These are phyloP conservation scores for Cutaneotrichosporon arboriforme DNA, from an alignment of 1,284 basidiomycete genomes.

Conservation along the genomic window DNA sequence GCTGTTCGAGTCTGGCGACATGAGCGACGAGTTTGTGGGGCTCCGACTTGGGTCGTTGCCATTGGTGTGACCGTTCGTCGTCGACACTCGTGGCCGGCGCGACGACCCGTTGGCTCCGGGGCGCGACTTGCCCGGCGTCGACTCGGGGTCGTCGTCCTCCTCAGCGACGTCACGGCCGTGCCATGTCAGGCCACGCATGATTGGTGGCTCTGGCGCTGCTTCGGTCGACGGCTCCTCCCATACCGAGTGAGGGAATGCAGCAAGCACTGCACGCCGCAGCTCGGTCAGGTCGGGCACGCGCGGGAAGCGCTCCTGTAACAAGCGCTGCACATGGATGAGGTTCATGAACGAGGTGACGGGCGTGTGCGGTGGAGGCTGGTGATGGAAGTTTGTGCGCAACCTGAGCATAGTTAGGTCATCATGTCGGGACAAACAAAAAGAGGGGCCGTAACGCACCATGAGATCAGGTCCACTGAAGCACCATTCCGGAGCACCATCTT, in stretches of 20 bases:
- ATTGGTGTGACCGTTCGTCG: slow-evolving; percentile 3
- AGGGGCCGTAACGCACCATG: slow-evolving; percentile 26
- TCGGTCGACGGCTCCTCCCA: slow-evolving; percentile 33
- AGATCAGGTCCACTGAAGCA: slow-evolving; percentile 40
- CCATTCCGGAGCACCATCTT: slow-evolving; percentile 44
- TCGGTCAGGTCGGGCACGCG: slow-evolving; percentile 36
- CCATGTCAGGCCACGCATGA: slow-evolving; percentile 41
- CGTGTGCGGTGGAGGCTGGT: slow-evolving; percentile 35
- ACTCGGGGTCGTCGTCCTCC: slow-evolving; percentile 26
- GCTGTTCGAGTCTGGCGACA: slow-evolving; percentile 36
- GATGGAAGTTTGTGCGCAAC: slow-evolving; percentile 45
- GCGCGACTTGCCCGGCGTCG: slow-evolving; percentile 7
- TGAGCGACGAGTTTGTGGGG: slow-evolving; percentile 36
- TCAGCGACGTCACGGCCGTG: slow-evolving; percentile 36
- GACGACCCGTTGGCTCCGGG: not conserved
- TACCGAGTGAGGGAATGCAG: slow-evolving; percentile 39
- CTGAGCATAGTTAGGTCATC: slow-evolving; percentile 19
- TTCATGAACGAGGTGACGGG: slow-evolving; percentile 36
- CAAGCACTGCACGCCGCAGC: slow-evolving; percentile 35
- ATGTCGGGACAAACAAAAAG: slow-evolving; percentile 1
- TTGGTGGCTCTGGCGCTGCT: slow-evolving; percentile 33
- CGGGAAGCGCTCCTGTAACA: slow-evolving; percentile 41
- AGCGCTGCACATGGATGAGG: slow-evolving; percentile 34
- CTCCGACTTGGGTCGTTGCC: slow-evolving; percentile 17
- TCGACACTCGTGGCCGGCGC: not conserved